Evolutionary conservation across 2,329 filamentous ascomycete genomes (phyloP).

Genomic region (Emmonsia crescens): DNA sequence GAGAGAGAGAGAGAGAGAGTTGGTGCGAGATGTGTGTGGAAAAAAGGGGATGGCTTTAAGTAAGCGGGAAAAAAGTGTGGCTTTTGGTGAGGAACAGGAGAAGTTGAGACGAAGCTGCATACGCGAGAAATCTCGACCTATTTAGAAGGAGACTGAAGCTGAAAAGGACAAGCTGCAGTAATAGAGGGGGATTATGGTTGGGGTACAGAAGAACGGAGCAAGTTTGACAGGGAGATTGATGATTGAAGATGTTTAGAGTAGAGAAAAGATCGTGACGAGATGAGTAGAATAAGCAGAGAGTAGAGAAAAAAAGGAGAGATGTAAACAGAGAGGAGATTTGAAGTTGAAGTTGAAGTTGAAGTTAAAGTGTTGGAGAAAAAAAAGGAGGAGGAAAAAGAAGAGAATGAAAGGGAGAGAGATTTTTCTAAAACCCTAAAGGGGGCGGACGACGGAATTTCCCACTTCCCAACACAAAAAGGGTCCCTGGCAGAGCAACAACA

Average conservation of each 20-base stretch:
- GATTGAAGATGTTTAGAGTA: not conserved
- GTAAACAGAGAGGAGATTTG: not conserved
- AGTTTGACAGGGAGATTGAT: not conserved
- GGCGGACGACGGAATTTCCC: not conserved
- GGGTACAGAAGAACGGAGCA: not conserved
- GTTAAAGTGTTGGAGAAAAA: not conserved
- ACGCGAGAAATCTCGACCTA: not conserved
- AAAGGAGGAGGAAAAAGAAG: not conserved
- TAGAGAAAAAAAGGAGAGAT: not conserved
- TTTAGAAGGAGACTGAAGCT: not conserved
- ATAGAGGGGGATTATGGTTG: not conserved
- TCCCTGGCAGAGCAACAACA: not conserved
- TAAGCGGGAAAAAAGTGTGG: conserved; percentile 5
- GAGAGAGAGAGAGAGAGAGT: conserved; percentile 12
- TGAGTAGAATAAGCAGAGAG: not conserved
- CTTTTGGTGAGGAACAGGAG: conserved; percentile 2
- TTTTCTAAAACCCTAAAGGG: not conserved
- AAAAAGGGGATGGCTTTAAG: not conserved
- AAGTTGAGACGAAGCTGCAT: not conserved
- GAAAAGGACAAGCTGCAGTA: not conserved
- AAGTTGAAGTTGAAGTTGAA: not conserved
- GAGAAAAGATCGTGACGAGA: not conserved
- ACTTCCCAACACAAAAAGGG: not conserved
- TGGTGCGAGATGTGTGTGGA: not conserved
- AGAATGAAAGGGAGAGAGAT: not conserved